Percentiles rank a stretch among this genome's conserved stretches.
phyloP scores from a whole-genome alignment of 1,284 basidiomycete genomes.

The Omphalotus olearius region DNA sequence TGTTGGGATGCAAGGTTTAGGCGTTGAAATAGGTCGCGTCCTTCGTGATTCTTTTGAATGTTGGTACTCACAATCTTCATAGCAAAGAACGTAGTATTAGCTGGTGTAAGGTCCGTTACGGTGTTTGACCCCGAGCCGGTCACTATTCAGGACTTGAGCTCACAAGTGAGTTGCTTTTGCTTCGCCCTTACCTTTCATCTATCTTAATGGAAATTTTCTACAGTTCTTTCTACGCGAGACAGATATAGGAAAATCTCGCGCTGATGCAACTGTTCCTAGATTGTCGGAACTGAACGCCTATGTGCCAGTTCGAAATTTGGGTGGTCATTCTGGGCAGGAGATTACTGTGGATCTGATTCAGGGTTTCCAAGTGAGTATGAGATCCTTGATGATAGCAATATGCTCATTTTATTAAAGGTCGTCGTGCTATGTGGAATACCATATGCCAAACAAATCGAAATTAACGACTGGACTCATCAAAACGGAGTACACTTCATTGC shows the following conservation, averaged over 20 bases:
- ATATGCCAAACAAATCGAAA: constrained; percentile 84
- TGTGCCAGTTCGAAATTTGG: constrained; percentile 85
- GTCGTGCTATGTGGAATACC: constrained; percentile 86
- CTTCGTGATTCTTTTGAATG: constrained; percentile 12
- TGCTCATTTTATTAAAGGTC: constrained; percentile 43
- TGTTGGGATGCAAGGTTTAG: constrained; percentile 90
- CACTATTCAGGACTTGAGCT: constrained; percentile 84
- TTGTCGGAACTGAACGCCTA: constrained; percentile 96
- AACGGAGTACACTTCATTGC: constrained; percentile 92
- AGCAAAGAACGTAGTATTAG: constrained; percentile 96
- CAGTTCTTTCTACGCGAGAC: constrained; percentile 92
- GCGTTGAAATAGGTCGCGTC: constrained; percentile 88
- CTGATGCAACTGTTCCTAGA: constrained; percentile 83
- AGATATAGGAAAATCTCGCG: constrained; percentile 88
- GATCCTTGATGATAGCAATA: constrained; percentile 1
- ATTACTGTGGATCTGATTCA: constrained; percentile 78
- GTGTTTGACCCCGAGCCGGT: constrained; percentile 93
- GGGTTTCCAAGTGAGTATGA: constrained; percentile 76
- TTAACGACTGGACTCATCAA: constrained; percentile 90
- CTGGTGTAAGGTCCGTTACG: constrained; percentile 97
- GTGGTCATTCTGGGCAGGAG: constrained; percentile 65
- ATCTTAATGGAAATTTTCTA: constrained; percentile 2
- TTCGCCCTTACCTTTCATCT: not conserved
- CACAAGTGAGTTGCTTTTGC: constrained; percentile 70
- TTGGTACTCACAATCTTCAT: constrained; percentile 13